Evolutionary conservation across 108 stramenopile genomes (phyloP), one percentile per base, ranked within the genome.

Genomic region (Bacterosira constricta): DNA sequence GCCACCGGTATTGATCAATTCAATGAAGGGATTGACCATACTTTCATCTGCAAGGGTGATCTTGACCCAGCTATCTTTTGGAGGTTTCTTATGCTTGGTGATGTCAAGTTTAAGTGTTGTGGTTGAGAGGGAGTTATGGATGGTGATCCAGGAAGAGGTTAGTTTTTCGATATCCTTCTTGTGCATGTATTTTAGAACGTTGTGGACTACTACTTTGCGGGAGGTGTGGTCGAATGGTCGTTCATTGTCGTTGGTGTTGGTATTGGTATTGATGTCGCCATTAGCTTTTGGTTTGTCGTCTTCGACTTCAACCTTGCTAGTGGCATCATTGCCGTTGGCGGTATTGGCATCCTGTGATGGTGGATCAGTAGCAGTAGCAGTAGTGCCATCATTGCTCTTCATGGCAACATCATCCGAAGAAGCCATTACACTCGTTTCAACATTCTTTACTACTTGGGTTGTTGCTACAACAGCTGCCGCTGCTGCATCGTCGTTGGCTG

Each of bases 141-240:
- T 58, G 1, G 59, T 31, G 31, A 83, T 37, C 87, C 87, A 90
- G 13, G 69, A 60, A 30, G 73, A 45, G 56, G 71, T 72, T 23
- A 88, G 61, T 66, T 81, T 83, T 35, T 46, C 37, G 17, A 85
- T n/a, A 42, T 85, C 76, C 20, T 80, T 86, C 38, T 56, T 29
- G 31, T 80, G 71, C 30, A 85, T 34, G 59, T 71, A 91, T 56
- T 91, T 91, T 17, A 84, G 57, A 18, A 88, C 81, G 53, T 86
- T 85, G 69, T 87, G 83, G 6, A 91, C 79, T n/a, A 88, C 67
- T 3, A 91, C 83, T 50, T 85, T 86, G 23, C 82, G 71, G 60
- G 73, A 70, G 54, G 85, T 58, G 46, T 79, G 56, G 71, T 87
- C 82, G 81, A 84, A 51, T 68, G 56, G 39, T 49, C 15, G 47